These are phyloP conservation scores for Pleurotus sapidus DNA, from an alignment of 768 basidiomycete genomes.

Conservation along the genomic window DNA sequence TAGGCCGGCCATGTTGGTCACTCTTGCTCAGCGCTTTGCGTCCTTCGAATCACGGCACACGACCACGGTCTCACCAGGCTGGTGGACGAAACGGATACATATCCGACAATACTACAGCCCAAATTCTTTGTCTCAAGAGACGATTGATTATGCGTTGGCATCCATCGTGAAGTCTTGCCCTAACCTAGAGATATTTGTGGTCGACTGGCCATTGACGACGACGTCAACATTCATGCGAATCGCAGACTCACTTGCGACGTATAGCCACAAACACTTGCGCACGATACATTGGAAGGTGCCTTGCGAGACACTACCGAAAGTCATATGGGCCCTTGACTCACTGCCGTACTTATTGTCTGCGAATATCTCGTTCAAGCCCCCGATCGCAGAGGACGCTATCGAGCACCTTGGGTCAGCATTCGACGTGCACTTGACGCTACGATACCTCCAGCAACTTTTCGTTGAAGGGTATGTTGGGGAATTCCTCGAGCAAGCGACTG, in stretches of 20 bases:
- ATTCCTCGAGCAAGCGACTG: slow-evolving; percentile 66
- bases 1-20: slow-evolving; percentile 50
- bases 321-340: slow-evolving; percentile 70
- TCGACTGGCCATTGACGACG: slow-evolving; percentile 60
- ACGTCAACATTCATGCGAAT: slow-evolving; percentile 52
- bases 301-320: slow-evolving; percentile 51
- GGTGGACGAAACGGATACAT: slow-evolving; percentile 76
- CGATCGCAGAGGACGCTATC: slow-evolving; percentile 24
- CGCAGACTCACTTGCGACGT: slow-evolving; percentile 59
- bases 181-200: slow-evolving; percentile 70
- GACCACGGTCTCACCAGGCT: slow-evolving; percentile 53
- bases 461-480: slow-evolving; percentile 59
- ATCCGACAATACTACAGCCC: slow-evolving; percentile 47
- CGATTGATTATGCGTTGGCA: slow-evolving; percentile 52
- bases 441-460: slow-evolving; percentile 59
- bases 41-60: slow-evolving; percentile 33
- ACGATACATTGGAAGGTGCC: slow-evolving; percentile 64
- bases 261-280: slow-evolving; percentile 47
- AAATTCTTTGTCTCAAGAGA: slow-evolving; percentile 38
- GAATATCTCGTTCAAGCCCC: slow-evolving; percentile 49
- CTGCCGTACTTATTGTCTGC: slow-evolving; percentile 55
- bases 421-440: slow-evolving; percentile 51
- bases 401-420: slow-evolving; percentile 61
- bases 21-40: slow-evolving; percentile 35
- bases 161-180: slow-evolving; percentile 63